phyloP scores from a whole-genome alignment of 441 rosid genomes.

The Adansonia grandidieri region DNA sequence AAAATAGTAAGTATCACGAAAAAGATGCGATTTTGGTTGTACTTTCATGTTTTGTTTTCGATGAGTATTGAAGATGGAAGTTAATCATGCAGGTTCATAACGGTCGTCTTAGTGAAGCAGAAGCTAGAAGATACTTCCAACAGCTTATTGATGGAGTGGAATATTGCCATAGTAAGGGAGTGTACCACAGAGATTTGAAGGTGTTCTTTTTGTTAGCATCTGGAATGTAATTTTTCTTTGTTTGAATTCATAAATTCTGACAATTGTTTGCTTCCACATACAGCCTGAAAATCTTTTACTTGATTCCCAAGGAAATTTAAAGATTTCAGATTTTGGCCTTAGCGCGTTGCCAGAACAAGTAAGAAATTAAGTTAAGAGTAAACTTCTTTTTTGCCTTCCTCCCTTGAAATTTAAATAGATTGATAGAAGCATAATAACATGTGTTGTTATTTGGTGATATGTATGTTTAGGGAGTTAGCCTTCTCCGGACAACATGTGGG shows the following conservation, averaged over 20 bases:
- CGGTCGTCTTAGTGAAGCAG: conserved; percentile 90
- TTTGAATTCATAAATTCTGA: conserved; percentile 29
- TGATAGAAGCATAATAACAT: conserved; percentile 19
- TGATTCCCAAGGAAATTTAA: conserved; percentile 89
- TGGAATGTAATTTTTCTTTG: conserved; percentile 17
- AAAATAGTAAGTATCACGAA: conserved; percentile 75
- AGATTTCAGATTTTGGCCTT: conserved; percentile 96
- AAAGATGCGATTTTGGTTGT: conserved; percentile 7
- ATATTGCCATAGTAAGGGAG: conserved; percentile 91
- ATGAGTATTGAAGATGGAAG: conserved; percentile 2
- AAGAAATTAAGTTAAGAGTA: conserved; percentile 32
- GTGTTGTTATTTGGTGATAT: conserved; percentile 28
- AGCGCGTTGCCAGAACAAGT: conserved; percentile 88
- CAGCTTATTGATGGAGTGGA: conserved; percentile 98
- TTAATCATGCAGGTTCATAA: conserved; percentile 62
- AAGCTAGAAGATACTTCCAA: conserved; percentile 83
- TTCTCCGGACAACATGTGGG: conserved; percentile 92
- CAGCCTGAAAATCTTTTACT: conserved; percentile 98
- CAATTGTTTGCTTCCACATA: conserved; percentile 22
- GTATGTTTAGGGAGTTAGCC: conserved; percentile 73
- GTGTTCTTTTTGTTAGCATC: conserved; percentile 37
- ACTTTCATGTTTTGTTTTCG: conserved; percentile 2
- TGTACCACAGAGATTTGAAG: conserved; percentile 96
- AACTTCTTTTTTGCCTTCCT: conserved; percentile 4
- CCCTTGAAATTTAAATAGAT: neutral